Base-by-base conservation (phyloP, 352 stramenopile species). In the Heterotrichella gracilis region DNA sequence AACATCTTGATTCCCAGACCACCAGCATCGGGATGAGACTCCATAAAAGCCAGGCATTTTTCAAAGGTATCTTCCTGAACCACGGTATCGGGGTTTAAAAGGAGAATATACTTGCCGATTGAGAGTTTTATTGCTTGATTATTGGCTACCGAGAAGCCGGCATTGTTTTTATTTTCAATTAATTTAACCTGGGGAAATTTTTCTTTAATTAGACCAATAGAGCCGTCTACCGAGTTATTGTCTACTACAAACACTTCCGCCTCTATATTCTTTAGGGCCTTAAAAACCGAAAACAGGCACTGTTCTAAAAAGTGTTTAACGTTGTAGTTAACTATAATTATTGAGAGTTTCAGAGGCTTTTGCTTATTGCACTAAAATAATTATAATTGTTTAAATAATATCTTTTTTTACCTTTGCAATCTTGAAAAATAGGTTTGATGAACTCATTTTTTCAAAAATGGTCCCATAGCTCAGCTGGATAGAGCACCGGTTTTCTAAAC, bases 321-420 rank as follows among this genome's bases (percentile, higher is more conserved):
- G 41, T 66, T 66, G 41, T 66, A 66, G 4, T 2, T 9, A 4
- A 66, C 41, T 2, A 66, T 66, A 4, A 66, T 66, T 17, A 53
- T n/a, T 9, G 32, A 53, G 9, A 53, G n/a, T 53, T 53, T 9
- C 32, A 53, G 32, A 17, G 32, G n/a, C n/a, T n/a, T 53, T 53
- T 53, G 32, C 9, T n/a, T 9, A 53, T 17, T 53, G 32, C 32
- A 53, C 32, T 53, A 53, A 53, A 53, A 53, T 53, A 53, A 53
- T 53, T 53, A 53, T 53, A 53, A 53, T 53, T 53, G 32, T 53
- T 53, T 53, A 53, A 53, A 53, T 53, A 53, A 17, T n/a, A 9
- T n/a, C 32, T 9, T 53, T 53, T 53, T 53, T n/a, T n/a, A n/a
- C n/a, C n/a, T n/a, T n/a, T n/a, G n/a, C n/a, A n/a, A n/a, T n/a